Evolutionary conservation across 805 yeast genomes (phyloP), one percentile per base, ranked within the genome.

Genomic region (Kodamaea jinghongensis): DNA sequence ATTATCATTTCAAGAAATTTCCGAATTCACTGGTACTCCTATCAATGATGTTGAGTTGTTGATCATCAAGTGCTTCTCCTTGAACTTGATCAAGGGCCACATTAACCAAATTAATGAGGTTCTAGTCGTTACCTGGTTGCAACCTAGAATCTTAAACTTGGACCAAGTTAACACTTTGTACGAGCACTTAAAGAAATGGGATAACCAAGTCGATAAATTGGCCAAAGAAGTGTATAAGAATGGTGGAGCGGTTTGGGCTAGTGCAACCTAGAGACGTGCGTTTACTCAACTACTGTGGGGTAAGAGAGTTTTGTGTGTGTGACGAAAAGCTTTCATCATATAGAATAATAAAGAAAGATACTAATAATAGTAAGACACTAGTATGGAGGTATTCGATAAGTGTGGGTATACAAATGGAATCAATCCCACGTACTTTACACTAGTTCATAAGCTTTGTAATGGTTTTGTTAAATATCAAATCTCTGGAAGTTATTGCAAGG

Each of bases 51-150:
- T 93, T 27, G 99, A 93, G 68, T 85, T 83, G 53, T 71, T 93
- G 55, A 83, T 91, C 23, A 90, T 93, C 84, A 87, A 87, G 67
- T 90, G 96, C 28, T 78, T 93, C 47, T 80, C 93, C 47, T 69
- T 93, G 42, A 86, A 86, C 12, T 73, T 93, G 49, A 75, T 93
- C 55, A 79, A 80, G 61, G 99, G 99, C n/a, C 73, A 78, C 37
- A 91, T 93, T 51, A 95, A 93, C 60, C 95, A 93, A 67, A 86
- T 89, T 31, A 77, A 78, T 36, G 78, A 83, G 60, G 68, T 83
- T 10, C 85, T 93, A 41, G 80, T 83, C 25, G 81, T 93, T 34
- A 80, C 85, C 17, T 93, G 99, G 99, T 83, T 91, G 46, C 98
- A 93, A 71, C 98, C 99, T 43, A 76, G 98, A 55, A 86, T 89